Evolutionary conservation across 441 rosid species (phyloP).

Genomic region (Eutrema salsugineum): DNA sequence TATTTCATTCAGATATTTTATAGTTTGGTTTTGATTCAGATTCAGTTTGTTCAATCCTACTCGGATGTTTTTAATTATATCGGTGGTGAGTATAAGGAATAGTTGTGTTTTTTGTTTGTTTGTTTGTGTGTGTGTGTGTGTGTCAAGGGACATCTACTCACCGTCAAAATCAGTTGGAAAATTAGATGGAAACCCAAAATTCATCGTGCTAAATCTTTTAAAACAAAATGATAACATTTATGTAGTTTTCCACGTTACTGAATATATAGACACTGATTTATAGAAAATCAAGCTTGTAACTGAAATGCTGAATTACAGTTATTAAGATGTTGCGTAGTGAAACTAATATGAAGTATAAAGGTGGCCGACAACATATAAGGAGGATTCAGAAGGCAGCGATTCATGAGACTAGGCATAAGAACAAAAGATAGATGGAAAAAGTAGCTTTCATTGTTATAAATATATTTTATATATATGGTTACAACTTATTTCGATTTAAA

Average conservation of each 20-base stretch:
- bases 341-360: conserved; percentile 5
- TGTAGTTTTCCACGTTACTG: too few relatives aligned
- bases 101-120: too few relatives aligned
- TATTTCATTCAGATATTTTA: too few relatives aligned
- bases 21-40: too few relatives aligned
- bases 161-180: not conserved
- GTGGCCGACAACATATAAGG: conserved; percentile 34
- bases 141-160: not conserved
- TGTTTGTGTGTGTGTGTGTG: too few relatives aligned
- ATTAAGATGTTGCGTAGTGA: not conserved
- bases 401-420: conserved; percentile 31
- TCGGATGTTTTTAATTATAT: not conserved
- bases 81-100: not conserved
- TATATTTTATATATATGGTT: conserved; percentile 24
- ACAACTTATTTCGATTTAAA: conserved; percentile 11
- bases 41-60: too few relatives aligned
- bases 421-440: conserved; percentile 25
- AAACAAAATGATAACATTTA: not conserved
- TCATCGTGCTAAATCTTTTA: not conserved
- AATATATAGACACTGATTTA: not conserved
- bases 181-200: not conserved
- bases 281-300: not conserved
- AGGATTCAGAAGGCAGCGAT: conserved; percentile 31
- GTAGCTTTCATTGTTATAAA: conserved; percentile 21
- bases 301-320: not conserved